A percentile compares a stretch with the other conserved stretches of the same genome.
Evolutionary conservation across 1,139 yeast genomes (phyloP).

Genomic region (Spathaspora sp.): DNA sequence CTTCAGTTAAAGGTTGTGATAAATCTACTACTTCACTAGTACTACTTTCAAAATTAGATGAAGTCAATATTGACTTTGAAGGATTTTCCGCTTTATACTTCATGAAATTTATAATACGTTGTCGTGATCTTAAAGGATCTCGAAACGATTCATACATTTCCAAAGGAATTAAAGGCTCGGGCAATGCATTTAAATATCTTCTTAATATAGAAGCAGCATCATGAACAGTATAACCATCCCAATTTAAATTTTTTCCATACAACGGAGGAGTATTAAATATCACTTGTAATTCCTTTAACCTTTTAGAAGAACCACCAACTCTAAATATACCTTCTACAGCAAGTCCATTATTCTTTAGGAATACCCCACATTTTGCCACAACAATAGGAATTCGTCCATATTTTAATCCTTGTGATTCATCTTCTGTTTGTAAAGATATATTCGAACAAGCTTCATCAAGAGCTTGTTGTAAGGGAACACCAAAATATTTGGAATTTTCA

Average conservation of each 20-base stretch:
- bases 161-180: conserved; percentile 89
- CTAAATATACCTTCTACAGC: conserved; percentile 89
- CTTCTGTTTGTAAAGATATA: conserved; percentile 55
- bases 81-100: conserved; percentile 52
- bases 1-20: conserved; percentile 31
- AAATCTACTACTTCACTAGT: conserved; percentile 16
- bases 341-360: conserved; percentile 71
- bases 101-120: conserved; percentile 61
- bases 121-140: conserved; percentile 65
- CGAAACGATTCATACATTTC: conserved; percentile 77
- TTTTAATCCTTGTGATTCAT: conserved; percentile 23
- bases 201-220: conserved; percentile 93
- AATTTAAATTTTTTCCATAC: conserved; percentile 80
- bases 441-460: conserved; percentile 73
- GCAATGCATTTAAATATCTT: conserved; percentile 80
- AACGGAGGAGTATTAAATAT: conserved; percentile 85
- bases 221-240: conserved; percentile 97
- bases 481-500: conserved; percentile 67
- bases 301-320: conserved; percentile 86
- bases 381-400: conserved; percentile 84
- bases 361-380: conserved; percentile 95
- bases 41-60: neutral
- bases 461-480: conserved; percentile 75
- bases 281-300: conserved; percentile 82
- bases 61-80: conserved; percentile 21